Percentiles rank a stretch among this genome's conserved stretches.
Conservation (phyloP, 164 flowering plant genomes). For the Sedum album region DNA sequence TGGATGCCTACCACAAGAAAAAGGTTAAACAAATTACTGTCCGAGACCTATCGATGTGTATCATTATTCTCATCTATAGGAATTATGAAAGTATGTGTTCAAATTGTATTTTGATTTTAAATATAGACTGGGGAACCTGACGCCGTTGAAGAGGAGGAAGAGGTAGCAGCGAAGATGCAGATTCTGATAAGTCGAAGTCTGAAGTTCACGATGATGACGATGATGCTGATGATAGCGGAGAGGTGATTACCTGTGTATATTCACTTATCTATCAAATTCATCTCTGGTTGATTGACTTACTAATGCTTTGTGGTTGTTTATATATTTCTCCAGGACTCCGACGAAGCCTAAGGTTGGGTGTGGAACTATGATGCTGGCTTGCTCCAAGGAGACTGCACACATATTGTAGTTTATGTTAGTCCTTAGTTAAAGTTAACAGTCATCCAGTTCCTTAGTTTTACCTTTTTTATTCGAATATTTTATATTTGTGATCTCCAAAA, state of each 20-base stretch:
- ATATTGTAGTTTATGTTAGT: background rate
- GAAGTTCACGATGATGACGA: slow-evolving; percentile 16
- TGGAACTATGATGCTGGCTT: background rate
- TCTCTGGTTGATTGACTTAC: background rate
- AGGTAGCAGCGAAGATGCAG: background rate
- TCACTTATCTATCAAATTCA: background rate
- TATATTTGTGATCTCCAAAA: background rate
- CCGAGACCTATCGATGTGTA: background rate
- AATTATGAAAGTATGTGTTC: background rate
- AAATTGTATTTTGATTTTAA: background rate
- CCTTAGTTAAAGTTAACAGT: background rate
- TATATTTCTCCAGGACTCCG: background rate
- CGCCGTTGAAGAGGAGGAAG: slow-evolving; percentile 9
- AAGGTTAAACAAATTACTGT: background rate
- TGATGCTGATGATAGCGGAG: slow-evolving; percentile 11
- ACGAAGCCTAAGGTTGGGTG: background rate
- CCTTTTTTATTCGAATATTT: background rate
- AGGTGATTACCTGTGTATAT: background rate
- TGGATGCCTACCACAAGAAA: slow-evolving; percentile 12
- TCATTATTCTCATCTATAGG: background rate
- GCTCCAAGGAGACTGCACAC: background rate
- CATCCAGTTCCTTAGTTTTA: background rate
- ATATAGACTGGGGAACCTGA: slow-evolving; percentile 8
- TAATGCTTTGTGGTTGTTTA: background rate
- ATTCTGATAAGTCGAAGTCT: slow-evolving; percentile 13